Base-by-base conservation (phyloP, 2,329 filamentous ascomycete genomes). In the Aulographum hederae region DNA sequence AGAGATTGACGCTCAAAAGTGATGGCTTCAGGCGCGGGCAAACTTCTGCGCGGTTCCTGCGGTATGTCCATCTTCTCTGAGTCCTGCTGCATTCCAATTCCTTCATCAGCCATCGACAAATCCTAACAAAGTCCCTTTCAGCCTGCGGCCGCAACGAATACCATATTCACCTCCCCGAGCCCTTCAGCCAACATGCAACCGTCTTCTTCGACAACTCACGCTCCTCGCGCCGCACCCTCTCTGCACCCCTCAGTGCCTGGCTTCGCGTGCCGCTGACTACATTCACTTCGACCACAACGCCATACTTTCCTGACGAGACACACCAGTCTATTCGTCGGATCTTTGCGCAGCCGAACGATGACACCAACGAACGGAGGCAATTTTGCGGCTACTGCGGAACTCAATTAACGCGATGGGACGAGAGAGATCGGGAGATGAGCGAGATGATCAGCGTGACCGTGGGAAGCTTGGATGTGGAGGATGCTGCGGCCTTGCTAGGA, bases 321-420 rank as follows among this genome's bases (percentile, higher is more conserved):
- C 57, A 53, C 33, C 38, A 42, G 26, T 52, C 48, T 33, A 62
- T 63, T 43, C 57, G 56, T 32, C 54, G 56, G 31, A 58, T 52
- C 27, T 63, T 57, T 42, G 38, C 48, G 34, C 29, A 38, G 15
- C 12, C 67, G 70, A 49, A 43, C 60, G 41, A 65, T 67, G 32
- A 61, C 64, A 32, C 56, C 67, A 43, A 41, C 1, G 61, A 69
- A 1, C 72, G 77, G 48, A 72, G 80, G 31, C 69, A 82, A 41
- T 94, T 94, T 53, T 94, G 85, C 54, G 85, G 85, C 16, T 91
- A 78, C 57, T 93, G 85, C 50, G 85, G 85, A 32, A 92, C 84
- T 0, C 78, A 79, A 10, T 59, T 94, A 33, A 77, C 76, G 0
- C 81, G 76, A 43, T 93, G 82, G 82, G 76, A 73, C 29, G 84